phyloP scores from a whole-genome alignment of 331 rosid genomes.

The Arachis monticola region DNA sequence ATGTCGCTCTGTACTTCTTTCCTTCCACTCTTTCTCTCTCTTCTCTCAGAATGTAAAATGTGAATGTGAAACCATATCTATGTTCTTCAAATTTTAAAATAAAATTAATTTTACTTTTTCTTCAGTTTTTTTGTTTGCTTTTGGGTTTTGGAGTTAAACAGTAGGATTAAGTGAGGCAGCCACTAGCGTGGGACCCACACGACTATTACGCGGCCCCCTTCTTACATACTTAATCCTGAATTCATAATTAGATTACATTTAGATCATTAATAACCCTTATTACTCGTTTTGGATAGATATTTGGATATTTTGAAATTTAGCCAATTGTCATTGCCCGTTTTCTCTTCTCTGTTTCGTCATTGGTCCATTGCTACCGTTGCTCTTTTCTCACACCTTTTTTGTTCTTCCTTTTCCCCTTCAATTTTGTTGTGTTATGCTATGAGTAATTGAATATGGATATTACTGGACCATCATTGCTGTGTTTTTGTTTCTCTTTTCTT shows the following conservation, averaged over 20 bases:
- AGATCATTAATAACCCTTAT: not conserved
- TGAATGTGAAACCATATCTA: no score
- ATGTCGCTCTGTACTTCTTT: not conserved
- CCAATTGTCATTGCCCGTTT: not conserved
- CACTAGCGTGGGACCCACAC: conserved; percentile 50
- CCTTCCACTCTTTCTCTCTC: no score
- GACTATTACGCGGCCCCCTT: conserved; percentile 26
- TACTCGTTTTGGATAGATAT: not conserved
- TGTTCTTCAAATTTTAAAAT: no score
- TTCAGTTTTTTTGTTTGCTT: not conserved
- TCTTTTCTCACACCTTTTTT: not conserved
- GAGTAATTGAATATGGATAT: no score
- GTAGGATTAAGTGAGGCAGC: conserved; percentile 32
- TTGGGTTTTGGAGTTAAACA: not conserved
- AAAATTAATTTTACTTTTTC: not conserved
- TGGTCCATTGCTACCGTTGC: conserved; percentile 42
- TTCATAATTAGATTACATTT: not conserved
- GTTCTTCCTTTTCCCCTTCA: not conserved
- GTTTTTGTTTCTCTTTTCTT: not conserved
- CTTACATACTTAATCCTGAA: not conserved
- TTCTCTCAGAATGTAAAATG: not conserved
- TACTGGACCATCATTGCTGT: not conserved
- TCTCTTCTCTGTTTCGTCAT: conserved; percentile 24
- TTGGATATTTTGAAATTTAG: not conserved
- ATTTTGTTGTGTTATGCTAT: not conserved